Evolutionary conservation across 345 rosid genomes (phyloP), one percentile per base, ranked within the genome.

Genomic region (Abelmoschus esculentus): DNA sequence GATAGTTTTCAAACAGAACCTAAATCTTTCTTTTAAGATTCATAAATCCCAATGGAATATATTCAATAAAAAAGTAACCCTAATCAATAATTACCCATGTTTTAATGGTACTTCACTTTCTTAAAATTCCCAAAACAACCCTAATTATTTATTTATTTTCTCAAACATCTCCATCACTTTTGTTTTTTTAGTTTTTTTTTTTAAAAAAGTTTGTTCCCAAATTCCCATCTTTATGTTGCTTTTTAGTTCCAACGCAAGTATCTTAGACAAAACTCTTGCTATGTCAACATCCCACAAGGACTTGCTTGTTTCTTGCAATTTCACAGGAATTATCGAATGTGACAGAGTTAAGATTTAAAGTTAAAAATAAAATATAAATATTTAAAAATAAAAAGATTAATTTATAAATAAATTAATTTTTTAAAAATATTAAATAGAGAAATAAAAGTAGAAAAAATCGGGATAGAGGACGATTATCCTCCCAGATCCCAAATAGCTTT

Each of bases 201-300:
- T 40, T 14, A 0, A 3, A 49, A 17, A 28, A 28, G 54, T 66
- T 71, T 59, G 75, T 71, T 72, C 75, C 73, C 50, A 67, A 66
- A 76, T 72, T 59, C 72, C 66, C 63, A 71, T 72, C 72, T 60
- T 8, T 44, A 29, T 26, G 52, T 56, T 22, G 28, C 59, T 64
- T 70, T 69, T 70, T 56, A 46, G 64, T 71, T 75, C 69, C 72
- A 71, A 75, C 68, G 78, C 75, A 71, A 66, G 71, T 65, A 71
- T 71, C 69, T 71, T 75, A 38, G 61, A 59, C 34, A 36, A 66
- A 66, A n/a, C 40, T 59, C 64, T 52, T 66, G 63, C 69, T 15
- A 7, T 38, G 67, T 71, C 72, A 5, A 63, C 55, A 49, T 75
- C 74, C 17, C 50, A 3, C 67, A 32, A 7, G 49, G 34, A 46